A percentile compares a stretch with the other conserved stretches of the same genome.
These are phyloP conservation scores for Lichtheimia ramosa DNA, from an alignment of 371 early-diverging fungal species.

Conservation along the genomic window DNA sequence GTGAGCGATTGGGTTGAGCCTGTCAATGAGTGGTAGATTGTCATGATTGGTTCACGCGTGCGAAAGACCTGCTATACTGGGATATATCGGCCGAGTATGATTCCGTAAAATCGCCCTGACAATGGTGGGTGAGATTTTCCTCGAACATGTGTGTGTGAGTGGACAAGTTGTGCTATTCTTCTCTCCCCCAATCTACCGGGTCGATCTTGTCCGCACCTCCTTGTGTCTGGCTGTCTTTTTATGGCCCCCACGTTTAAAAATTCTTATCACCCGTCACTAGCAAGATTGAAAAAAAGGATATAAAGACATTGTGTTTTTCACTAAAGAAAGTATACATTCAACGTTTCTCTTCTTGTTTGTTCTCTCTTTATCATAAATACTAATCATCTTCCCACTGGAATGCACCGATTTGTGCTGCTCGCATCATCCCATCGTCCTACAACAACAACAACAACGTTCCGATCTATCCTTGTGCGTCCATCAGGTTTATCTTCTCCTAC, in stretches of 20 bases:
- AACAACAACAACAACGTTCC: background rate
- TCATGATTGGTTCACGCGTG: constrained; percentile 17
- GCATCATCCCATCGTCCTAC: constrained; percentile 10
- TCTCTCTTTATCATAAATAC: constrained; percentile 4
- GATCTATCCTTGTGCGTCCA: background rate
- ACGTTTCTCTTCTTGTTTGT: too few species aligned
- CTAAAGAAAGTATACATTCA: constrained; percentile 1
- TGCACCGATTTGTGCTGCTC: constrained; percentile 11
- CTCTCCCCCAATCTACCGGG: too few species aligned
- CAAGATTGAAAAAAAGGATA: constrained; percentile 4
- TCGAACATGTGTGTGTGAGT: too few species aligned
- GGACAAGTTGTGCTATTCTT: too few species aligned
- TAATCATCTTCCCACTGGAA: constrained; percentile 1
- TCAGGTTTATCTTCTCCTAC: background rate
- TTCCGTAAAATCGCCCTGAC: constrained; percentile 5
- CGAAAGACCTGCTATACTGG: constrained; percentile 12
- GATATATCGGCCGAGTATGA: constrained; percentile 9
- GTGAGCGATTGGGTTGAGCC: too few species aligned
- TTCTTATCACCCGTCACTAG: constrained; percentile 15
- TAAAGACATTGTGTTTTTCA: constrained; percentile 2
- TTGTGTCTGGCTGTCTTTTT: too few species aligned
- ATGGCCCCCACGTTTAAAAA: background rate
- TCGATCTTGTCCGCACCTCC: too few species aligned
- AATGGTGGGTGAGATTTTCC: too few species aligned
- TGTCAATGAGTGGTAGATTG: too few species aligned